phyloP scores from a whole-genome alignment of 176 grass and related monocot genomes.

The Pontederia paniculata region DNA sequence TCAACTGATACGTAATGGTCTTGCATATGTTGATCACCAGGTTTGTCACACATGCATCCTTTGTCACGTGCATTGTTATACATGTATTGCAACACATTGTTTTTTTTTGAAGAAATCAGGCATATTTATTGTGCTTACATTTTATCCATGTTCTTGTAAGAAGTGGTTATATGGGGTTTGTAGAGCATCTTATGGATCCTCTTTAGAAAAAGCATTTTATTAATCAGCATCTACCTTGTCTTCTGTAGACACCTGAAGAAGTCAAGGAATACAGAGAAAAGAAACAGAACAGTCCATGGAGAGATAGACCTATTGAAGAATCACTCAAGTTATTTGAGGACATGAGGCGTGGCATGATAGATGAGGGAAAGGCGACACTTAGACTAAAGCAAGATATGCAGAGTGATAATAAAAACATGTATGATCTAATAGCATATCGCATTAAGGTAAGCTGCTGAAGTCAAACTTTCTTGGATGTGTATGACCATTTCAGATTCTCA shows the following conservation, averaged over 20 bases:
- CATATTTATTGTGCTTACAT: too few relatives aligned
- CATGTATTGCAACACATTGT: background rate
- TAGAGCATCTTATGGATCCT: too few relatives aligned
- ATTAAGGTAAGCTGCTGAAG: conserved; percentile 64
- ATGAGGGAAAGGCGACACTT: conserved; percentile 77
- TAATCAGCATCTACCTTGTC: conserved; percentile 11
- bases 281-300: conserved; percentile 94
- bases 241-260: conserved; percentile 61
- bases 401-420: conserved; percentile 97
- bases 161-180: background rate
- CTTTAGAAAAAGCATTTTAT: background rate
- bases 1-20: conserved; percentile 70
- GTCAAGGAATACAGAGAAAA: conserved; percentile 96
- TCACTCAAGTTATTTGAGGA: conserved; percentile 91
- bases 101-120: background rate
- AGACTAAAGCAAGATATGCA: conserved; percentile 99
- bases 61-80: background rate
- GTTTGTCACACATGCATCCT: conserved; percentile 22
- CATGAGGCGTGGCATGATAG: conserved; percentile 73
- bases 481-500: conserved; percentile 2
- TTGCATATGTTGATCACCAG: conserved; percentile 99
- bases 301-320: conserved; percentile 69
- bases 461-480: background rate
- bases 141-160: background rate
- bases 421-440: conserved; percentile 92